Percentiles rank a stretch among this genome's conserved stretches.
phyloP scores from a whole-genome alignment of 2,329 filamentous ascomycete genomes.

The Alternaria novae-zelandiae region DNA sequence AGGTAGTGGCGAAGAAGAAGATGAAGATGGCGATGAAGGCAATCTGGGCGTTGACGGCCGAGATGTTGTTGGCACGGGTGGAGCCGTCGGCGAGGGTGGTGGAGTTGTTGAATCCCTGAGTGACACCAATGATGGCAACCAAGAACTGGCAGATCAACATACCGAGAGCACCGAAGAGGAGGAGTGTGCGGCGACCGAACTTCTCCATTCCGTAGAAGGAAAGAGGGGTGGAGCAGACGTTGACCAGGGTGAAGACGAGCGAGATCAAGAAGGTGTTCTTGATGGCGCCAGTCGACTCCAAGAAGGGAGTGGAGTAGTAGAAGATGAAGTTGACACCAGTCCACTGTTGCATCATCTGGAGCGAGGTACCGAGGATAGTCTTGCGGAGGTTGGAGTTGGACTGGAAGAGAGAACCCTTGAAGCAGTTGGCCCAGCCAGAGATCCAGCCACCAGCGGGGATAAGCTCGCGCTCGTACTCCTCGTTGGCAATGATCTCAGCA shows the following conservation, averaged over 20 bases:
- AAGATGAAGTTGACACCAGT: constrained; percentile 83
- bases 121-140: constrained; percentile 71
- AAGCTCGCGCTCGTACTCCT: constrained; percentile 72
- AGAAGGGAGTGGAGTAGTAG: constrained; percentile 76
- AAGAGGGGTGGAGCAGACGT: constrained; percentile 82
- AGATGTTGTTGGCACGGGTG: neutral
- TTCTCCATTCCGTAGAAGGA: constrained; percentile 88
- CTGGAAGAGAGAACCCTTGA: constrained; percentile 61
- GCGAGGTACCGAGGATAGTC: constrained; percentile 55
- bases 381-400: constrained; percentile 58
- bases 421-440: constrained; percentile 70
- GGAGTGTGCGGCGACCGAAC: constrained; percentile 79
- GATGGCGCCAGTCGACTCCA: constrained; percentile 74
- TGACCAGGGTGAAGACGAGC: constrained; percentile 86
- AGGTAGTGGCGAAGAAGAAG: constrained; percentile 77
- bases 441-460: constrained; percentile 53
- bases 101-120: constrained; percentile 19
- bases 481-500: constrained; percentile 86
- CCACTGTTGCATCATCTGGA: constrained; percentile 63
- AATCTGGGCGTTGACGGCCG: constrained; percentile 66
- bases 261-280: constrained; percentile 80
- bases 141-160: constrained; percentile 91
- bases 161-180: constrained; percentile 78
- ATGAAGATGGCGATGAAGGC: constrained; percentile 92
- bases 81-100: neutral